Percentiles rank a stretch among this genome's conserved stretches.
Conservation (phyloP, 2,329 filamentous ascomycete genomes). For the Beauveria sp. region DNA sequence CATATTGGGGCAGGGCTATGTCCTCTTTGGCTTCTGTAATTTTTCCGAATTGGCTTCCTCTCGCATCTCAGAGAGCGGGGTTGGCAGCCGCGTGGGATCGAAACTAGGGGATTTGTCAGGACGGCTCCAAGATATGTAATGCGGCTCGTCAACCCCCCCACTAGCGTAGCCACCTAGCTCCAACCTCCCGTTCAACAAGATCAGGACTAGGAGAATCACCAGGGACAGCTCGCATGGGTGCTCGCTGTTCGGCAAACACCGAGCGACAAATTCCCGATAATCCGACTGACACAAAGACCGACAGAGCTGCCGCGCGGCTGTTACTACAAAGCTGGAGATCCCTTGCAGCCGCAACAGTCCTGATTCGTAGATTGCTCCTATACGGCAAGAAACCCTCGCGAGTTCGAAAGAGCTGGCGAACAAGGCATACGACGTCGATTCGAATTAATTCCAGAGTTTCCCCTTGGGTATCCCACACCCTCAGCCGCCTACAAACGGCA, state of each 20-base stretch:
- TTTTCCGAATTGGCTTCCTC: neutral
- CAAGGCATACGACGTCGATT: too few species aligned
- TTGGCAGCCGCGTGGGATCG: neutral
- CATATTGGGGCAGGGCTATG: too few species aligned
- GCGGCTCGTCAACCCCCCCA: neutral
- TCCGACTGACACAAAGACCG: neutral
- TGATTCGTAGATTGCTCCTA: neutral
- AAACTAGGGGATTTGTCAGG: conserved; percentile 3
- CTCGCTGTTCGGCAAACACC: too few species aligned
- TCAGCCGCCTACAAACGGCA: conserved; percentile 17
- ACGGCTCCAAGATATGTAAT: conserved; percentile 2
- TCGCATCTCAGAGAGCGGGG: neutral
- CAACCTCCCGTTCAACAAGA: neutral
- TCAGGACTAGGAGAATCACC: too few species aligned
- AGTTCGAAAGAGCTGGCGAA: too few species aligned
- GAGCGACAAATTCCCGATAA: too few species aligned
- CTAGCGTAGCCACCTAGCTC: neutral
- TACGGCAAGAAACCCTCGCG: too few species aligned
- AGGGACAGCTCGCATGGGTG: too few species aligned
- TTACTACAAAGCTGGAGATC: neutral
- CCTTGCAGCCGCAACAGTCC: neutral
- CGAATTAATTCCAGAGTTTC: too few species aligned
- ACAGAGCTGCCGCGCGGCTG: neutral
- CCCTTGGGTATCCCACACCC: neutral
- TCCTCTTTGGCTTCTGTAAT: too few species aligned